These are phyloP conservation scores for Lipomyces yamanashiensis DNA, from an alignment of 805 yeast genomes.

Conservation along the genomic window DNA sequence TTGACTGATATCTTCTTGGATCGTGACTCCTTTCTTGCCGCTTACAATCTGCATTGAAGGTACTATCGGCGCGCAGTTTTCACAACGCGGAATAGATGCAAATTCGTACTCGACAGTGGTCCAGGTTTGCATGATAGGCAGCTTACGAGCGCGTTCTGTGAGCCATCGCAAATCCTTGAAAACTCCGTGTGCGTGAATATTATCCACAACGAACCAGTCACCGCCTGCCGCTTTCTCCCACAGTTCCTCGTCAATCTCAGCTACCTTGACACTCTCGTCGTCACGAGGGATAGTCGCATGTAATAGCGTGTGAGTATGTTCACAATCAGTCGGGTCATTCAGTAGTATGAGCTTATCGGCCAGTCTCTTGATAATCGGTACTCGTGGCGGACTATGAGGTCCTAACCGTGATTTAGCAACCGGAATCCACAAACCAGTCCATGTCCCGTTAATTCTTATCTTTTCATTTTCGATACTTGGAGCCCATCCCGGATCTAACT, in stretches of 20 bases:
- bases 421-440: slow-evolving; percentile 10
- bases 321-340: slow-evolving; percentile 8
- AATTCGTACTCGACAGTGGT: not conserved
- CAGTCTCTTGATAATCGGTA: slow-evolving; percentile 4
- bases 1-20: slow-evolving; percentile 17
- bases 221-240: slow-evolving; percentile 20
- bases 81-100: not conserved
- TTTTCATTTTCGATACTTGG: slow-evolving; percentile 3
- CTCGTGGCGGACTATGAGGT: slow-evolving; percentile 10
- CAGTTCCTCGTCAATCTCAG: slow-evolving; percentile 17
- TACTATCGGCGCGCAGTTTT: slow-evolving; percentile 12
- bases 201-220: slow-evolving; percentile 13
- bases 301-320: slow-evolving; percentile 1
- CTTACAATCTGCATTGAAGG: slow-evolving; percentile 3
- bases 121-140: slow-evolving; percentile 4
- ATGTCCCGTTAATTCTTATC: not conserved
- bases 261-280: slow-evolving; percentile 11
- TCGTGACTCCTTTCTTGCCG: slow-evolving; percentile 3
- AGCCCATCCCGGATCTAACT: slow-evolving; percentile 17
- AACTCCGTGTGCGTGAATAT: slow-evolving; percentile 9
- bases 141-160: slow-evolving; percentile 19
- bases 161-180: slow-evolving; percentile 20
- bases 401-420: not conserved
- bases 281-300: slow-evolving; percentile 7
- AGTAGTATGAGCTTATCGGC: not conserved